These are phyloP conservation scores for Oryza coarctata DNA, from an alignment of 176 grass and related monocot species.

Conservation along the genomic window DNA sequence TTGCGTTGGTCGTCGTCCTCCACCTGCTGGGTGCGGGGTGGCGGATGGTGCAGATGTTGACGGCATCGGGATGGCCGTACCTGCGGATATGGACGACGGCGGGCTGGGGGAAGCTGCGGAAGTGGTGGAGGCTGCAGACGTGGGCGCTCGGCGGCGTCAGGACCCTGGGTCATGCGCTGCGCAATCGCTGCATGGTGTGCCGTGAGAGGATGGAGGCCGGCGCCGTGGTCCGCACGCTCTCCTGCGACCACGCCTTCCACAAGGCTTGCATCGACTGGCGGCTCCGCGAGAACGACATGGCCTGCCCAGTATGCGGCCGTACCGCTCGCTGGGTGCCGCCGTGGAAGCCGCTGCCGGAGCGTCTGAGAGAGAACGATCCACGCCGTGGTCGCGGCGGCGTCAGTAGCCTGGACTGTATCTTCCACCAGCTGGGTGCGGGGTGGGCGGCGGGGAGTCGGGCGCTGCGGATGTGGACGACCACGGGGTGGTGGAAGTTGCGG, in stretches of 20 bases:
- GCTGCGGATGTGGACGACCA: too few relatives aligned
- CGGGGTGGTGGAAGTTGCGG: not conserved
- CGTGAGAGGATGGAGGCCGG: not conserved
- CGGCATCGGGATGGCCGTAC: too few relatives aligned
- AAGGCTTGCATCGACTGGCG: not conserved
- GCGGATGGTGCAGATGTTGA: too few relatives aligned
- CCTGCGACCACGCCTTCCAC: slow-evolving; percentile 11
- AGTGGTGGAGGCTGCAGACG: not conserved
- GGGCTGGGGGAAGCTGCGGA: not conserved
- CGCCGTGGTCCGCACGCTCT: slow-evolving; percentile 25
- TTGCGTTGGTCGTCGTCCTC: too few relatives aligned
- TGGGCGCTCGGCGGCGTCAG: slow-evolving; percentile 11
- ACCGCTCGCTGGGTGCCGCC: not conserved
- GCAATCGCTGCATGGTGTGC: not conserved
- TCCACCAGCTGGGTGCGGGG: too few relatives aligned
- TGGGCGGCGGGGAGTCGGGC: too few relatives aligned
- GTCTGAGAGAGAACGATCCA: too few relatives aligned
- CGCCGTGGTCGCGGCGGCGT: too few relatives aligned
- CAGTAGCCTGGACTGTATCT: too few relatives aligned
- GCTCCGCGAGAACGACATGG: not conserved
- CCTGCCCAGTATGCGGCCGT: not conserved
- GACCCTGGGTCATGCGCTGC: not conserved
- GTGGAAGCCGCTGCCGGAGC: not conserved
- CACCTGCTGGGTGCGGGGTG: too few relatives aligned
- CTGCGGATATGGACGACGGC: too few relatives aligned